Evolutionary conservation across 2,329 filamentous ascomycete species (phyloP), one percentile per base, ranked within the genome.

Genomic region (Verticillium albo-atrum): DNA sequence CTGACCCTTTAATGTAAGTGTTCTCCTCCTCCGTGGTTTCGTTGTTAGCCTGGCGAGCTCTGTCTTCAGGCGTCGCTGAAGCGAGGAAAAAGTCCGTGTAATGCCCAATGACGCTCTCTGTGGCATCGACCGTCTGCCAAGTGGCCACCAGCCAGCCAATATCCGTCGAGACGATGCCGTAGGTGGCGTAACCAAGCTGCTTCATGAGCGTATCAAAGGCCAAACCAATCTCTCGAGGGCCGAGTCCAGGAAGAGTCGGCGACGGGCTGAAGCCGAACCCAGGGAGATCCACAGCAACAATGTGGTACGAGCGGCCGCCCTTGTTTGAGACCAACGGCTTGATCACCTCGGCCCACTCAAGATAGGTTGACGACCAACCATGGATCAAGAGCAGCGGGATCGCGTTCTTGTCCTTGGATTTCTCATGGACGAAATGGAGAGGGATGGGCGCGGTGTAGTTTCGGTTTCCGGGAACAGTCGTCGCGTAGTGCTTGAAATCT

Each of bases 401-500:
- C 7, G 62, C 60, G 12, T 56, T 54, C 20, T 56, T 34, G 25
- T 59, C 58, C 4, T 27, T 26, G 7, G 59, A 63, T 15, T 54
- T 47, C 17, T 63, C 58, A 42, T 65, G 62, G 23, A 63, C 52
- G 25, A 63, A 65, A 55, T 65, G 63, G 17, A 65, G 60, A 23
- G 60, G 65, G 15, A 65, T 55, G 6, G 60, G 53, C 6, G 59
- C 50, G n/a, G 35, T 30, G 35, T 60, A 64, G 35, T 58, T 51
- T 17, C 26, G 26, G 23, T 50, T 50, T 2, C 42, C 42, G 20
- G 42, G 42, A 23, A 65, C 55, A 2, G 57, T 67, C 0, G 65
- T 68, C 27, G 60, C 66, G 56, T 68, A 72, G 35, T 72, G 66
- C 2, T 68, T 42, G 30, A 32, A 32, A 15, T 62, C 53, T 6